Base-by-base conservation (phyloP, 768 basidiomycete genomes). In the Mycena floridula region DNA sequence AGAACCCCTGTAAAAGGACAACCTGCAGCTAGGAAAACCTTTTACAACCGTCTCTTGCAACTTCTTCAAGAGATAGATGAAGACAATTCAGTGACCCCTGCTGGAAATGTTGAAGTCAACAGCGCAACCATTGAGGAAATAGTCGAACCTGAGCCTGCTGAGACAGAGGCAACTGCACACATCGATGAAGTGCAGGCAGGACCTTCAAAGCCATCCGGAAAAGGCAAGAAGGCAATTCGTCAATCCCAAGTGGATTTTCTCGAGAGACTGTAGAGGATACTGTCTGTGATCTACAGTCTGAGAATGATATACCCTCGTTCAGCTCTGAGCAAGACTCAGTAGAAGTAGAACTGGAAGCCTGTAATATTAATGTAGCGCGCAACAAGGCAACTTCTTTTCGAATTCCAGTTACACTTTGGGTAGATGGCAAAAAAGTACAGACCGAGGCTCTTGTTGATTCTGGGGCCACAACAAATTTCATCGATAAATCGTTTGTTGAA, bases 151-250 rank as follows among this genome's bases (percentile, higher is more conserved):
- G 5, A 12, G 25, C 26, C 25, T 26, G 9, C 24, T 26, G 24
- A 5, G 32, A 42, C 15, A 26, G 41, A 20, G 25, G 26, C 25
- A 28, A 26, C 41, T 42, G 41, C 26, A 42, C 41, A 26, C 26
- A 27, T 42, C 25, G 26, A 42, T 42, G 41, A 42, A 26, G 41
- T 42, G 41, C 41, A 42, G 41, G 4, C 41, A 16, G 41, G 41
- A 18, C 41, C 41, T 42, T 26, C 41, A n/a, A 27, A 25, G n/a
- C n/a, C n/a, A n/a, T n/a, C 40, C 13, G 18, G 37, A 13, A 12
- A 38, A 38, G 18, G 21, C 8, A 21, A 20, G 23, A 9, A 38
- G 22, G 22, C 22, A 23, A 27, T n/a, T 13, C 25, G 41, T 16
- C 41, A 28, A 25, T 5, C 24, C 32, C 7, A 28, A 25, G 12